Evolutionary conservation across 2,329 filamentous ascomycete species (phyloP).

Genomic region (Hansfordia pulvinata): DNA sequence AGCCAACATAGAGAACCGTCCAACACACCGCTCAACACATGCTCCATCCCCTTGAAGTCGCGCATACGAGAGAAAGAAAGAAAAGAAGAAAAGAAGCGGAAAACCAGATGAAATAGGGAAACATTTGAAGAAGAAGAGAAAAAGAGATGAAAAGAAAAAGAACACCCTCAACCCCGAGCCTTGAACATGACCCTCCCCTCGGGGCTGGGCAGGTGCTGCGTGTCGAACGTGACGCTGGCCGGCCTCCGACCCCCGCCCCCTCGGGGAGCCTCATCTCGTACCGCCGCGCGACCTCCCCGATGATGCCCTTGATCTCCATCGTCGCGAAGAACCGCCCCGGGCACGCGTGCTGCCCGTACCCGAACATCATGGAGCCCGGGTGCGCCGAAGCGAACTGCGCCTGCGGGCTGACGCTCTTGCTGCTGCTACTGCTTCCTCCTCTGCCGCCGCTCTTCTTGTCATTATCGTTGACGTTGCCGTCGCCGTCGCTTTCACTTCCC

Average conservation of each 20-base stretch:
- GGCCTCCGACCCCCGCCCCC: slow-evolving; percentile 3
- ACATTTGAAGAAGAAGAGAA: too few relatives aligned
- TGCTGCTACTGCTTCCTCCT: too few relatives aligned
- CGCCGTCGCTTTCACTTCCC: too few relatives aligned
- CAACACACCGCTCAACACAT: too few relatives aligned
- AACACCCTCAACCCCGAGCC: too few relatives aligned
- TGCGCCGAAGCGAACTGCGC: slow-evolving; percentile 17
- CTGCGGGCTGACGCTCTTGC: too few relatives aligned
- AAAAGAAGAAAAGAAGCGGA: too few relatives aligned
- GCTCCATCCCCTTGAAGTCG: too few relatives aligned
- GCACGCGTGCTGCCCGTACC: slow-evolving; percentile 23
- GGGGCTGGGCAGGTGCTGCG: slow-evolving; percentile 5
- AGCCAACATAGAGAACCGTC: too few relatives aligned
- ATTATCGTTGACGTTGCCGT: slow-evolving; percentile 8
- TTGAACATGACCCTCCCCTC: slow-evolving; percentile 3
- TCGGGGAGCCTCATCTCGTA: slow-evolving; percentile 11
- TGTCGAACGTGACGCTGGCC: slow-evolving; percentile 3
- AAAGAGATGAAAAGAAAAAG: too few relatives aligned
- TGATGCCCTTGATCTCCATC: slow-evolving; percentile 19
- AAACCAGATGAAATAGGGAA: too few relatives aligned
- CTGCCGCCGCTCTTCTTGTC: slow-evolving; percentile 4
- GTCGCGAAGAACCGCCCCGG: slow-evolving; percentile 23
- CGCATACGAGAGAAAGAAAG: too few relatives aligned
- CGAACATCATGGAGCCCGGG: slow-evolving; percentile 17
- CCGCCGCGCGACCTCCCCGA: slow-evolving; percentile 10